Percentiles rank a stretch among this genome's conserved stretches.
phyloP scores from a whole-genome alignment of 306 rosid species.

The Abrus precatorius region DNA sequence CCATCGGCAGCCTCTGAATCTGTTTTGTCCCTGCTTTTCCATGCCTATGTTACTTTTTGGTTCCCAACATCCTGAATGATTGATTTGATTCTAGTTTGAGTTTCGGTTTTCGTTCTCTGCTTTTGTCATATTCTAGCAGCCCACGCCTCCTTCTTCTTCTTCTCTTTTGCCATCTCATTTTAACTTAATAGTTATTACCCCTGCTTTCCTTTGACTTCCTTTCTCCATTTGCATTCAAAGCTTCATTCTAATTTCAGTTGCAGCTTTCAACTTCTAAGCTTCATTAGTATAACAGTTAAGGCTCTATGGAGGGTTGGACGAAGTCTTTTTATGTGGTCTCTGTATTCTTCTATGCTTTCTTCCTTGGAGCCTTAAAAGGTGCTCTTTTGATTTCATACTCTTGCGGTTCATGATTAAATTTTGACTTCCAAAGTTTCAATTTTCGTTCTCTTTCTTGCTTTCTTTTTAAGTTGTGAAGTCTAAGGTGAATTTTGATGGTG shows the following conservation, averaged over 20 bases:
- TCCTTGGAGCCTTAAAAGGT: constrained; percentile 85
- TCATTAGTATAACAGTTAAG: constrained; percentile 52
- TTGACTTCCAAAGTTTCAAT: constrained; percentile 12
- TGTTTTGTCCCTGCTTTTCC: constrained; percentile 20
- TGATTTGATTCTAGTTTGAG: constrained; percentile 13
- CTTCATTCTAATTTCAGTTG: constrained; percentile 38
- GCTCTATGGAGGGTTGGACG: constrained; percentile 48
- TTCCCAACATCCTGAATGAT: constrained; percentile 5
- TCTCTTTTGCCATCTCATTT: not conserved
- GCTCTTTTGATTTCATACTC: constrained; percentile 35
- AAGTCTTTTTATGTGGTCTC: constrained; percentile 66
- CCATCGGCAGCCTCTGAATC: constrained; percentile 38
- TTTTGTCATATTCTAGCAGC: constrained; percentile 51
- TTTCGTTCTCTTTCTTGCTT: not conserved
- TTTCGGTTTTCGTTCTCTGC: constrained; percentile 24
- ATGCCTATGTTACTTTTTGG: constrained; percentile 42
- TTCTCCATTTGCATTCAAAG: constrained; percentile 20
- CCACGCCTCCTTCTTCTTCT: constrained; percentile 36
- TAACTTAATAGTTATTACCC: not conserved
- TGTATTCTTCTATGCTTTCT: constrained; percentile 74
- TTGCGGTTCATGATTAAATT: constrained; percentile 6
- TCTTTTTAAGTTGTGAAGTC: constrained; percentile 15
- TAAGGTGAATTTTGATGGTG: constrained; percentile 40
- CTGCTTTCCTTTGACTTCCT: not conserved
- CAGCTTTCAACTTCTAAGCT: constrained; percentile 22